Evolutionary conservation across 192 early-diverging fungal species (phyloP), one percentile per base, ranked within the genome.

Genomic region (Obelidium mucronatum): DNA sequence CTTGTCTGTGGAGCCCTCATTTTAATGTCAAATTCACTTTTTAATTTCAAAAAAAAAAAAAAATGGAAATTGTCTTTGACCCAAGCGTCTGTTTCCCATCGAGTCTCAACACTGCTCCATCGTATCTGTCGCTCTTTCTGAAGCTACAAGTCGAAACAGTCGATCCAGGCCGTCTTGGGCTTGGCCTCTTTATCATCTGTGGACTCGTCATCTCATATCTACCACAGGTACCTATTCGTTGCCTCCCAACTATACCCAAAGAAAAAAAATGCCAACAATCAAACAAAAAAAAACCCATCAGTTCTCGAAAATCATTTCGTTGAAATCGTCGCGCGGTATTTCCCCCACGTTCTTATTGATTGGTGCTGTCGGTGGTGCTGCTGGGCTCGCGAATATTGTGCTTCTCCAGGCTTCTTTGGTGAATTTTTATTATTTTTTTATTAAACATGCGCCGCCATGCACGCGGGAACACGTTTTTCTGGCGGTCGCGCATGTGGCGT

Each of bases 131-230:
- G n/a, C n/a, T n/a, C n/a, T n/a, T n/a, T n/a, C n/a, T n/a, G n/a
- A n/a, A n/a, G n/a, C n/a, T n/a, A n/a, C n/a, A 58, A 22, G 26
- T 26, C 0, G 24, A 28, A 33, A 2, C 33, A 22, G 35, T 64
- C 3, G 37, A 67, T 51, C 22, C 67, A 26, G 39, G 30, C 1
- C 66, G 66, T 15, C 58, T 82, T 48, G 59, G 42, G 0, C 63
- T 97, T 24, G 92, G 93, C 24, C 54, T 90, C 4, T 88, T 95
- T 74, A 89, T 97, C 74, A 91, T 92, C 60, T 71, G 88, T 15
- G 96, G 96, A 19, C 86, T 94, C 37, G 85, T 96, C n/a, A 83
- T 94, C 40, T 94, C 94, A 56, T 97, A 94, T 78, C 70, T 94
- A 40, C 96, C 96, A 2, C 96, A 96, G 89, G 93, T 92, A 82